Percentiles rank a stretch among this genome's conserved stretches.
Conservation (phyloP, 2,329 filamentous ascomycete species). For the Apiospora koreana region DNA sequence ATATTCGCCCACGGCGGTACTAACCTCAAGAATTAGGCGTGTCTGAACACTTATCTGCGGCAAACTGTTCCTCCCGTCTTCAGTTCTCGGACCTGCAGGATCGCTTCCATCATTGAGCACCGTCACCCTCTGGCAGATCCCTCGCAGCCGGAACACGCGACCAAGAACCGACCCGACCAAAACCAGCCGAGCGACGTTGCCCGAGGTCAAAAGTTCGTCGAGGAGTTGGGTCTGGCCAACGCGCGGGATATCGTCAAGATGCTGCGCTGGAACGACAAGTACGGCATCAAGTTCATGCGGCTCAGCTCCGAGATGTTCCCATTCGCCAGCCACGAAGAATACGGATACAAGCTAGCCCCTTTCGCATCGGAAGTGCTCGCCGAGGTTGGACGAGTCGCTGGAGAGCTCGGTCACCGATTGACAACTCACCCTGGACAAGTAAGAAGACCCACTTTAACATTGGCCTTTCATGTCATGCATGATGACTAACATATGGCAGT, state of each 20-base stretch:
- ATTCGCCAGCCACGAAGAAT: conserved; percentile 84
- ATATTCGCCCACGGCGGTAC: not conserved
- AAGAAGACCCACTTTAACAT: conserved; percentile 13
- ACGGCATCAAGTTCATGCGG: conserved; percentile 88
- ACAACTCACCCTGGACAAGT: conserved; percentile 87
- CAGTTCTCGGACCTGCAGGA: conserved; percentile 86
- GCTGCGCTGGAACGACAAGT: conserved; percentile 88
- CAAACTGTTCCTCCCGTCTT: conserved; percentile 82
- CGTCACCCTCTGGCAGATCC: conserved; percentile 79
- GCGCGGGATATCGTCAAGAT: conserved; percentile 82
- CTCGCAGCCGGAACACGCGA: conserved; percentile 74
- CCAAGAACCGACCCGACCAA: conserved; percentile 84
- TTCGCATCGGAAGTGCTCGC: conserved; percentile 80
- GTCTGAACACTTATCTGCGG: conserved; percentile 88
- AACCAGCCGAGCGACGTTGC: conserved; percentile 64
- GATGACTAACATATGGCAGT: conserved; percentile 46
- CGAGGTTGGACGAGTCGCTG: conserved; percentile 75
- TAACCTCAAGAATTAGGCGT: conserved; percentile 56
- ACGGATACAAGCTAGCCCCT: conserved; percentile 81
- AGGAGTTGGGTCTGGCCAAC: conserved; percentile 78
- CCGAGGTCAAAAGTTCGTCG: conserved; percentile 71
- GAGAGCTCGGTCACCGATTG: conserved; percentile 77
- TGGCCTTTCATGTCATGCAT: not conserved
- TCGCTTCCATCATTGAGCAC: conserved; percentile 87
- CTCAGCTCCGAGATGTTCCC: conserved; percentile 97